Base-by-base conservation (phyloP, 2,329 filamentous ascomycete genomes). In the Zasmidium citrigriseum region DNA sequence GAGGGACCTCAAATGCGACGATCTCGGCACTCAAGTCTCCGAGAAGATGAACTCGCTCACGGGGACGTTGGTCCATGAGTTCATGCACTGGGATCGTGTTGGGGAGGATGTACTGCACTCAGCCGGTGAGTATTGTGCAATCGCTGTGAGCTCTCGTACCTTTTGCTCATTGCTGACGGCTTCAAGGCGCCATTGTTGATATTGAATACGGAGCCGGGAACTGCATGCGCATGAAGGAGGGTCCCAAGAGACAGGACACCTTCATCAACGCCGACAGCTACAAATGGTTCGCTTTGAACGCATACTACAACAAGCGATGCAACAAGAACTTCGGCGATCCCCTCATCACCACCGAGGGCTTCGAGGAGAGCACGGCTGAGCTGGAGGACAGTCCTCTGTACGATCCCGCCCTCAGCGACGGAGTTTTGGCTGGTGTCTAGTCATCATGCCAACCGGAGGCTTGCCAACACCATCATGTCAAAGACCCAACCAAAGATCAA, bases 261-360 rank as follows among this genome's bases (percentile, higher is more conserved):
- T 55, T 55, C 24, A 48, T 21, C 18, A 55, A 50, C 27, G 45
- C 53, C 10, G 53, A 55, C 18, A 49, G 24, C 18, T 55, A 55
- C 45, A 49, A 18, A 20, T 49, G 53, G 53, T 45, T 55, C 9
- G 53, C 53, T 38, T 16, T 41, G 2, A 55, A 55, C 44, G 53
- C 53, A 11, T 55, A 49, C 24, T 55, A 55, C 46, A 49, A 55
- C 24, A 55, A 25, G 23, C n/a, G 18, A 18, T 55, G 53, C 46
- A 14, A 22, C 14, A 34, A 34, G n/a, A 23, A 48, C 9, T 55
- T 50, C 18, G 4, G 16, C 12, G 25, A 41, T 11, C 50, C 50
- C 7, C 12, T 16, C 10, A 22, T 52, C 27, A 18, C 11, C 18
- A 3, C 10, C 11, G 27, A 41, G 4, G 27, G 44, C 16, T 41